These are phyloP conservation scores for Hordeum pubiflorum DNA, from an alignment of 202 grass and related monocot species.

Conservation along the genomic window DNA sequence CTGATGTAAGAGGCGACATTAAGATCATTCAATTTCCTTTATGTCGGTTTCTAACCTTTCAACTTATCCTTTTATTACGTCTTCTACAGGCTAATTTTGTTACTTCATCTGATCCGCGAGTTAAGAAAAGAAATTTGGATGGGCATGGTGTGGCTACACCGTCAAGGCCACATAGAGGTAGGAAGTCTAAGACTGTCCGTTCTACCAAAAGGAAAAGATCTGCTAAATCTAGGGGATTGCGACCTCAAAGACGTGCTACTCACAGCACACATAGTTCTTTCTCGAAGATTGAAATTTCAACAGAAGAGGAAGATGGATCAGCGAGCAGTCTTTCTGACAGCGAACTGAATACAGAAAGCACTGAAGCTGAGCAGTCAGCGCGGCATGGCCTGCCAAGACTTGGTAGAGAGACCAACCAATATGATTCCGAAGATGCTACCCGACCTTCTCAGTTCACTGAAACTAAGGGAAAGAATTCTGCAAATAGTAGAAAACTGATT, in stretches of 20 bases:
- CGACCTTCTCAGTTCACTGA: slow-evolving; percentile 36
- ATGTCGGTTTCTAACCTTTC: slow-evolving; percentile 2
- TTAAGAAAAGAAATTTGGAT: slow-evolving; percentile 73
- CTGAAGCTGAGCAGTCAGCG: slow-evolving; percentile 53
- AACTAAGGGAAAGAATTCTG: slow-evolving; percentile 27
- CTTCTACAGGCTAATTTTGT: slow-evolving; percentile 52
- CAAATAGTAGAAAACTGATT: slow-evolving; percentile 52
- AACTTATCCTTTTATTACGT: slow-evolving; percentile 23
- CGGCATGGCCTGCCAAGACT: slow-evolving; percentile 20
- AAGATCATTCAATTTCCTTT: slow-evolving; percentile 17
- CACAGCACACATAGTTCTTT: slow-evolving; percentile 56
- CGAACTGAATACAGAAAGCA: slow-evolving; percentile 35
- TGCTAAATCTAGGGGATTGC: slow-evolving; percentile 54
- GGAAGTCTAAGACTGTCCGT: slow-evolving; percentile 51
- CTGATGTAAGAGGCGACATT: slow-evolving; percentile 41
- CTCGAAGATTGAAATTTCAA: slow-evolving; percentile 70
- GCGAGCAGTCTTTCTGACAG: slow-evolving; percentile 46
- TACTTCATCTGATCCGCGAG: slow-evolving; percentile 81
- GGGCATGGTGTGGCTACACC: slow-evolving; percentile 42
- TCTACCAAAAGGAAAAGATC: slow-evolving; percentile 56
- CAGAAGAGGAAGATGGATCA: slow-evolving; percentile 66
- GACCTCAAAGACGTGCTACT: slow-evolving; percentile 78
- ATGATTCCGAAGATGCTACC: slow-evolving; percentile 49
- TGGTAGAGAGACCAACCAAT: slow-evolving; percentile 44
- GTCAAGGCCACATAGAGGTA: slow-evolving; percentile 50